Conservation (phyloP, 176 grass and related monocot species). For the Dendrocalamus sinicus region DNA sequence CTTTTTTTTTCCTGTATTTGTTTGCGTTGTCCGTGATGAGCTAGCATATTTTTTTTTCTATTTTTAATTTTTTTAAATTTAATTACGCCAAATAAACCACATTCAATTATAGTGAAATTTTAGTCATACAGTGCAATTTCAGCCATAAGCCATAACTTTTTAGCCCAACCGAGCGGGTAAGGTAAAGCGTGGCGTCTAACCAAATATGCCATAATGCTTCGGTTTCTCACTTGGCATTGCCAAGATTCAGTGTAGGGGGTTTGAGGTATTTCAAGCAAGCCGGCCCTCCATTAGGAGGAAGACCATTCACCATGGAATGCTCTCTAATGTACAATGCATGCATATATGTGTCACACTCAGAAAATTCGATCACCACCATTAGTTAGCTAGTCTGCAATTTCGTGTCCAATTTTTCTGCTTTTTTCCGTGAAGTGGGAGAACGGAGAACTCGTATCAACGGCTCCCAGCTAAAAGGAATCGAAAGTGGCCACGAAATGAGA, state of each 20-base stretch:
- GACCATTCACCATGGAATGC: not conserved
- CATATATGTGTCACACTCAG: slow-evolving; percentile 2
- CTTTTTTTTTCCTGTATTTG: no score
- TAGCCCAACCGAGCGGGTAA: not conserved
- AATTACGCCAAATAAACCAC: no score
- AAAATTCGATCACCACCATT: slow-evolving; percentile 2
- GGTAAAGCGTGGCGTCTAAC: not conserved
- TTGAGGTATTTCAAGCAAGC: not conserved
- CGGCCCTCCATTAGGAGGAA: not conserved
- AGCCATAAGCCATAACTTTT: no score
- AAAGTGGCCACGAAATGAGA: slow-evolving; percentile 30
- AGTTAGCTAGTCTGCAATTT: not conserved
- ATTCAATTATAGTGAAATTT: no score
- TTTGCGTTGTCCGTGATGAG: no score
- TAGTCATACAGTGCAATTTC: no score
- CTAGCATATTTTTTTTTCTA: no score
- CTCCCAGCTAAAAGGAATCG: not conserved
- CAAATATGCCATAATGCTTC: not conserved
- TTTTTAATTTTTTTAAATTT: no score
- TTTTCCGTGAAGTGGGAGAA: slow-evolving; percentile 6
- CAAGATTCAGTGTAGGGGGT: not conserved
- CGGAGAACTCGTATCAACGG: not conserved
- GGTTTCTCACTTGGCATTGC: not conserved
- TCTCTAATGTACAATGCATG: slow-evolving; percentile 19
- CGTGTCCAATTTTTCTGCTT: not conserved